These are phyloP conservation scores for Metschnikowia arizonensis DNA, from an alignment of 805 yeast species.

Conservation along the genomic window DNA sequence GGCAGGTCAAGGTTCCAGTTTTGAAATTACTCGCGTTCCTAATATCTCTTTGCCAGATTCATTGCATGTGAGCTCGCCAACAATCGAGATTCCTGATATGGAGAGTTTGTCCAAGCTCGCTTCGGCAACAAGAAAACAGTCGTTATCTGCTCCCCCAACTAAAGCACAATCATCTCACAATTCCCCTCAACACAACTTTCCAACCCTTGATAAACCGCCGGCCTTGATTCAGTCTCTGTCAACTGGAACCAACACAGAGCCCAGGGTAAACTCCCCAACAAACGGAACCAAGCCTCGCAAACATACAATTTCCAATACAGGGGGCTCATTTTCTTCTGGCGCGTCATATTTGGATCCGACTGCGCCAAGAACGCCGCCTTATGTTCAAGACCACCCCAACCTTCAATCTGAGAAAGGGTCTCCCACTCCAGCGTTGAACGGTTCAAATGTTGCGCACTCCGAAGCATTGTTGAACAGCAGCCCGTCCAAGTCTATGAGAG, in stretches of 20 bases:
- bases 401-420: conserved; percentile 21
- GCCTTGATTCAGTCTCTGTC: conserved; percentile 41
- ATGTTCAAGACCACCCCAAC: conserved; percentile 5
- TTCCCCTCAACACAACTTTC: conserved; percentile 13
- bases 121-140: conserved; percentile 8
- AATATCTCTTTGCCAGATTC: conserved; percentile 9
- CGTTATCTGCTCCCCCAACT: conserved; percentile 7
- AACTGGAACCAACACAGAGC: conserved; percentile 38
- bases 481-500: conserved; percentile 47
- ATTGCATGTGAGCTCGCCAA: conserved; percentile 43
- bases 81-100: conserved; percentile 69
- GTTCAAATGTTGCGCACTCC: conserved; percentile 7
- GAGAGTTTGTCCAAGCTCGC: conserved; percentile 35
- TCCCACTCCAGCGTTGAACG: conserved; percentile 24
- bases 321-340: conserved; percentile 12
- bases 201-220: conserved; percentile 37
- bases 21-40: conserved; percentile 14
- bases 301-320: conserved; percentile 38
- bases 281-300: conserved; percentile 29
- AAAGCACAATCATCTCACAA: neutral
- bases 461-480: conserved; percentile 25
- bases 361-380: conserved; percentile 17
- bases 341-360: conserved; percentile 7
- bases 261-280: conserved; percentile 23
- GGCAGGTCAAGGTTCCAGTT: conserved; percentile 4